Conservation (phyloP, 371 early-diverging fungal genomes). For the Umbelopsis sp. region DNA sequence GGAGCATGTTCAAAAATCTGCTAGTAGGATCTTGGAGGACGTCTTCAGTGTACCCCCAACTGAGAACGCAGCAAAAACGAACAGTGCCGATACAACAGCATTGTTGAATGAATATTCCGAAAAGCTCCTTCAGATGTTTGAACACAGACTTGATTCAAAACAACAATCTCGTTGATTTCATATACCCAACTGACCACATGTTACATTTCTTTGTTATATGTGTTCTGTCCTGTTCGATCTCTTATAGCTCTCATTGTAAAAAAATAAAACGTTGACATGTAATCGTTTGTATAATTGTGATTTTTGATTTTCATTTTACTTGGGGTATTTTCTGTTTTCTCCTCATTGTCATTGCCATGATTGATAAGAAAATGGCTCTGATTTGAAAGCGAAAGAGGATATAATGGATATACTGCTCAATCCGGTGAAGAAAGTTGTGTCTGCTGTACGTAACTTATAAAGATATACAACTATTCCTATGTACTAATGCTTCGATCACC, state of each 20-base stretch:
- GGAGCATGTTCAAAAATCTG: not conserved
- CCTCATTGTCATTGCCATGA: no score
- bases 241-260: no score
- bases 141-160: constrained; percentile 22
- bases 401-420: no score
- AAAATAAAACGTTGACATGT: no score
- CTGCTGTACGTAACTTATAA: no score
- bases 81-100: constrained; percentile 20
- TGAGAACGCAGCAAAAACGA: not conserved
- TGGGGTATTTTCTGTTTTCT: no score
- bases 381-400: no score
- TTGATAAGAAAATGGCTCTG: no score
- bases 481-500: not conserved
- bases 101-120: constrained; percentile 30
- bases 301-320: no score
- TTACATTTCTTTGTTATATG: not conserved
- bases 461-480: no score
- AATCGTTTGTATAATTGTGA: no score
- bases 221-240: not conserved
- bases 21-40: not conserved
- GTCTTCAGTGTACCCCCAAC: not conserved
- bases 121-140: constrained; percentile 28
- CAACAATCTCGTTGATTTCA: not conserved
- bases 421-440: no score
- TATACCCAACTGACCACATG: not conserved